These are phyloP conservation scores for Quercus variabilis DNA, from an alignment of 306 rosid genomes.

Conservation along the genomic window DNA sequence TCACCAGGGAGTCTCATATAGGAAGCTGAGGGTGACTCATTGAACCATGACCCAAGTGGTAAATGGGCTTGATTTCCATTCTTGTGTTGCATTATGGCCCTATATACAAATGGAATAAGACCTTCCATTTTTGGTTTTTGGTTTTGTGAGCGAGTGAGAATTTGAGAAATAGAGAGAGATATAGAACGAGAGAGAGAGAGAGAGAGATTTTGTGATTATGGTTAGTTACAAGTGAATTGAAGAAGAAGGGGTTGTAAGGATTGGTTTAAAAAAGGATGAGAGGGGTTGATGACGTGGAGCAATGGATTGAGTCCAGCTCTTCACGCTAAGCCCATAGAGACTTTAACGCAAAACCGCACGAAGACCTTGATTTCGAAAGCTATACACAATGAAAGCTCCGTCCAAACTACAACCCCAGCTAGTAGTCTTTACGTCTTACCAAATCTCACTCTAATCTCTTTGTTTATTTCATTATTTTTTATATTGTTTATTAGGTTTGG, in stretches of 20 bases:
- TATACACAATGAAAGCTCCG: conserved; percentile 37
- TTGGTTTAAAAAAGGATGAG: conserved; percentile 30
- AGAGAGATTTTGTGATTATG: background rate
- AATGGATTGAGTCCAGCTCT: conserved; percentile 52
- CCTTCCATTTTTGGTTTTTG: conserved; percentile 64
- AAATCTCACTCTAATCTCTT: conserved; percentile 21
- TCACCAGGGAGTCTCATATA: conserved; percentile 59
- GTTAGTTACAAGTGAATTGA: conserved; percentile 29
- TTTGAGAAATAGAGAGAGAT: background rate
- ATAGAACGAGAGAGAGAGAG: conserved; percentile 9
- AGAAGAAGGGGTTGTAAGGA: conserved; percentile 4
- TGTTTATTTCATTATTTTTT: conserved; percentile 10
- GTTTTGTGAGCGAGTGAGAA: background rate
- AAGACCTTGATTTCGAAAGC: conserved; percentile 35
- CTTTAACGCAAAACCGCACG: conserved; percentile 48
- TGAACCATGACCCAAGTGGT: conserved; percentile 46
- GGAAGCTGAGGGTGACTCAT: conserved; percentile 65
- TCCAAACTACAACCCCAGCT: conserved; percentile 38
- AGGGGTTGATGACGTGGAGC: conserved; percentile 50
- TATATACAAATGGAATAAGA: conserved; percentile 82
- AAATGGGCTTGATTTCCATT: conserved; percentile 40
- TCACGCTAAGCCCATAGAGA: conserved; percentile 53
- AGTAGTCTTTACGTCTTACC: conserved; percentile 31
- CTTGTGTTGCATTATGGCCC: conserved; percentile 69
- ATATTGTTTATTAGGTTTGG: conserved; percentile 11